A percentile compares a stretch with the other conserved stretches of the same genome.
phyloP scores from a whole-genome alignment of 179 eudicot species.

The Carnegiea gigantea region DNA sequence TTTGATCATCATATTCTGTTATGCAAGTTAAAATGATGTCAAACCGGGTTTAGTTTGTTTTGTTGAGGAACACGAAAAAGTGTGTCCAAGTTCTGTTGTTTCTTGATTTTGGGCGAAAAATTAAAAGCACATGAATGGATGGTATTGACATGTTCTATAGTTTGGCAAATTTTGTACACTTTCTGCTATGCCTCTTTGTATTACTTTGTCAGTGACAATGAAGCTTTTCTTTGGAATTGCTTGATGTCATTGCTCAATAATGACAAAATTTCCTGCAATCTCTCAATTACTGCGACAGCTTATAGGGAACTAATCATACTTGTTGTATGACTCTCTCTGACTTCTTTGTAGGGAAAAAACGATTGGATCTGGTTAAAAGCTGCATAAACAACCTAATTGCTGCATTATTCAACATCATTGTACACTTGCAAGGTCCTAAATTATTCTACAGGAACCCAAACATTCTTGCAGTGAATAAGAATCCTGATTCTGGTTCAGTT shows the following conservation, averaged over 20 bases:
- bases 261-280: not conserved
- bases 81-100: not conserved
- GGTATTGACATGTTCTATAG: not conserved
- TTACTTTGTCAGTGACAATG: not conserved
- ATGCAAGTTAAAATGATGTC: not conserved
- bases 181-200: not conserved
- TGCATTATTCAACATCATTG: conserved; percentile 66
- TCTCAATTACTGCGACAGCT: not conserved
- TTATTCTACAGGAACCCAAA: conserved; percentile 43
- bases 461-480: conserved; percentile 22
- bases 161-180: not conserved
- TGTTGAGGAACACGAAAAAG: not conserved
- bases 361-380: conserved; percentile 48
- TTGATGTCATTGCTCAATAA: not conserved
- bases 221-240: not conserved
- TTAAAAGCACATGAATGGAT: not conserved
- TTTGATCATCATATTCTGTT: not conserved
- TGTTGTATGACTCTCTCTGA: conserved; percentile 2
- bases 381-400: conserved; percentile 60
- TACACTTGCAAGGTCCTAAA: conserved; percentile 72
- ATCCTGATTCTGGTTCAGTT: conserved; percentile 83
- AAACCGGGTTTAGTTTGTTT: not conserved
- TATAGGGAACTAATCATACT: not conserved
- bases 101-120: conserved; percentile 4
- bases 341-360: conserved; percentile 61